Evolutionary conservation across 495 filamentous ascomycete genomes (phyloP).

Genomic region (Wilcoxina mikolae): DNA sequence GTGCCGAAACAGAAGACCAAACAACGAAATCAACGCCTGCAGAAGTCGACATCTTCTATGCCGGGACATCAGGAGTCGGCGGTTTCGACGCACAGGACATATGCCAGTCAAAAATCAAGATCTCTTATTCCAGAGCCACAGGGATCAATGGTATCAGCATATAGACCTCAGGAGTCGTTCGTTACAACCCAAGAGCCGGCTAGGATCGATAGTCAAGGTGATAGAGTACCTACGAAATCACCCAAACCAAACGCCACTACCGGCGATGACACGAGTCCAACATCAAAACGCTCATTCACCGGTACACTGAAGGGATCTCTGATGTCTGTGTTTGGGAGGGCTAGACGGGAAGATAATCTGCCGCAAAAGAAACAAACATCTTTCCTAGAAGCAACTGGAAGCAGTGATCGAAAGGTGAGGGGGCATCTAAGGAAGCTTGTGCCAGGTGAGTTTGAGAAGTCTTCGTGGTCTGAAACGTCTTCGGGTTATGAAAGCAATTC

Average conservation of each 20-base stretch:
- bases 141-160: background rate
- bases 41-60: too few relatives aligned
- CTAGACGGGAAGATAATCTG: background rate
- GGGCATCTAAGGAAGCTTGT: background rate
- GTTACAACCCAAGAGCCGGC: background rate
- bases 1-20: too few relatives aligned
- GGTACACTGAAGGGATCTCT: constrained; percentile 15
- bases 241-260: background rate
- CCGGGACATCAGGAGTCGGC: too few relatives aligned
- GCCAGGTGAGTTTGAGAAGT: background rate
- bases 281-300: constrained; percentile 8
- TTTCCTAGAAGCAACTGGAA: background rate
- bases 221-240: background rate
- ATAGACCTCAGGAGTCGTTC: background rate
- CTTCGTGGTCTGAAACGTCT: background rate
- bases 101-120: background rate
- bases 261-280: background rate
- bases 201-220: background rate
- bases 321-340: constrained; percentile 4
- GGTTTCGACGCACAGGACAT: background rate
- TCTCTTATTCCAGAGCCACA: background rate
- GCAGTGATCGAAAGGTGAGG: background rate
- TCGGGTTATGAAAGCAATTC: background rate
- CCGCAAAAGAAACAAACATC: background rate
- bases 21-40: too few relatives aligned